A percentile compares a stretch with the other conserved stretches of the same genome.
These are phyloP conservation scores for Microbotryomycetes sp. DNA, from an alignment of 1,284 basidiomycete genomes.

Conservation along the genomic window DNA sequence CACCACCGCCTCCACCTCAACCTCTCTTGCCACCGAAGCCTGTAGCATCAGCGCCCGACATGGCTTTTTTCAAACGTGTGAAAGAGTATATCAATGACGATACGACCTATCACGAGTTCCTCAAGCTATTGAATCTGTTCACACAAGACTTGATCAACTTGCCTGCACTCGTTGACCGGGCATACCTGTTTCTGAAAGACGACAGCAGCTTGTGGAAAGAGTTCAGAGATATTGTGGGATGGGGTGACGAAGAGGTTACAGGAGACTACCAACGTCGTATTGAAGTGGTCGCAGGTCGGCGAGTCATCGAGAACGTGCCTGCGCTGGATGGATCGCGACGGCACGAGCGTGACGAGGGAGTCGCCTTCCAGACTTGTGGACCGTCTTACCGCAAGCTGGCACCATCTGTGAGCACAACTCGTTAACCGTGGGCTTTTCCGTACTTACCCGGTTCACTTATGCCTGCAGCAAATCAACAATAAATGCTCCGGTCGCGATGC, in stretches of 20 bases:
- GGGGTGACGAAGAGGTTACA: constrained; percentile 38
- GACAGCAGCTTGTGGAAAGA: constrained; percentile 70
- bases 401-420: constrained; percentile 56
- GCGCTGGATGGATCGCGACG: constrained; percentile 35
- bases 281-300: constrained; percentile 27
- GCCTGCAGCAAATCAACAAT: constrained; percentile 38
- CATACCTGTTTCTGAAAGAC: constrained; percentile 66
- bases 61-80: constrained; percentile 81
- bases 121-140: constrained; percentile 89
- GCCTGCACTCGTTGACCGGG: constrained; percentile 70
- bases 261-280: constrained; percentile 24
- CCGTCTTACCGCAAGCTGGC: constrained; percentile 91
- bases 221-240: constrained; percentile 79
- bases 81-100: constrained; percentile 57
- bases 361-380: constrained; percentile 49
- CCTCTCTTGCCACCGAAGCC: constrained; percentile 27
- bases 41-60: constrained; percentile 29
- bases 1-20: constrained; percentile 29
- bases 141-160: constrained; percentile 84
- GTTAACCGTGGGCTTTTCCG: background rate
- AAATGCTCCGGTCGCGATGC: constrained; percentile 92
- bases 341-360: constrained; percentile 38
- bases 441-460: background rate
- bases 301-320: constrained; percentile 42
- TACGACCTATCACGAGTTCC: constrained; percentile 87